Base-by-base conservation (phyloP, 2,329 filamentous ascomycete species). In the Claviceps cyperi region DNA sequence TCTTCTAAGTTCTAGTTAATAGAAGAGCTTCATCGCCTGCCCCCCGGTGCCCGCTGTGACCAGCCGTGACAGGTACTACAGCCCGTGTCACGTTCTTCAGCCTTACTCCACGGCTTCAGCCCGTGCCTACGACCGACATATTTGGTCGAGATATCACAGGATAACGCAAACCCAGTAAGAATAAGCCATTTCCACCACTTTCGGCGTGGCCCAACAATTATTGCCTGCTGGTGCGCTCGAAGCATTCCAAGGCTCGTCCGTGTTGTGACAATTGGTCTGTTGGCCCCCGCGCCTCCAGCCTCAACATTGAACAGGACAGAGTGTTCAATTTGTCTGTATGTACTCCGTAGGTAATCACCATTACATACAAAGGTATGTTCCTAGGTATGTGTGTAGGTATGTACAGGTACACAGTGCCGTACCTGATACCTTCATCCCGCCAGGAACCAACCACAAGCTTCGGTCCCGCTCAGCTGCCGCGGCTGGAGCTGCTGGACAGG, bases 121-220 rank as follows among this genome's bases (percentile, higher is more conserved):
- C 24, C 24, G 24, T 28, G 28, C 28, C 28, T 8, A 1, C n/a
- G 76, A 59, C 92, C 92, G 52, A 98, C 90, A 58, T 98, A 32
- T 32, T 32, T 9, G 9, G 4, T 3, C 4, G 28, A 32, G 4
- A 32, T 11, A 32, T 3, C 92, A 65, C 91, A 97, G 64, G 90
- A 96, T 64, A 98, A 77, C 53, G 84, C 84, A 64, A 98, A 91
- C 53, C 92, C 92, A 7, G 92, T 98, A 60, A 97, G 70, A 54
- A 98, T 80, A 52, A 98, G 78, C 92, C 92, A 98, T 69, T 98
- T 98, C 92, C 92, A 98, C 92, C 92, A 98, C 71, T 98, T 97
- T 54, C 89, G 80, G 53, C 85, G 5, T n/a, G n/a, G n/a, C n/a
- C n/a, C n/a, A n/a, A 32, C 9, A 32, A 32, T 32, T 9, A 32